Evolutionary conservation across 345 rosid species (phyloP).

Genomic region (Physaria fendleri): DNA sequence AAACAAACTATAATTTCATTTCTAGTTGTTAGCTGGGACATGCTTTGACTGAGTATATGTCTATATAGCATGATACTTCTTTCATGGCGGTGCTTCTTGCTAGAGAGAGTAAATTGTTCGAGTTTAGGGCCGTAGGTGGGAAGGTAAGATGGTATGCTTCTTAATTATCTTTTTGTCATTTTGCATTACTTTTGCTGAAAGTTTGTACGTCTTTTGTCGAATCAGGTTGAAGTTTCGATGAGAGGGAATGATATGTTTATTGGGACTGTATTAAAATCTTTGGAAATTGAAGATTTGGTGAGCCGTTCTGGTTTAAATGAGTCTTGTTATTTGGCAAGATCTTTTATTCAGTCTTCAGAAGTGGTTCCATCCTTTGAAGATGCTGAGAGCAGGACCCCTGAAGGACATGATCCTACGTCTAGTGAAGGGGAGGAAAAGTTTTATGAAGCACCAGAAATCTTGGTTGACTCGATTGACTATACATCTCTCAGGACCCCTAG

Average conservation of each 20-base stretch:
- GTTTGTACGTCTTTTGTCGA: slow-evolving; percentile 14
- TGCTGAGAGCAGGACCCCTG: slow-evolving; percentile 32
- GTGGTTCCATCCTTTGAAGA: slow-evolving; percentile 36
- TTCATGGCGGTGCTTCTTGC: slow-evolving; percentile 72
- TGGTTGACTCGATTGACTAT: slow-evolving; percentile 50
- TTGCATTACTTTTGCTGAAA: slow-evolving; percentile 20
- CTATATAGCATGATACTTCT: slow-evolving; percentile 48
- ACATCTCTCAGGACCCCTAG: slow-evolving; percentile 56
- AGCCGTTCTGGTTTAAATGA: slow-evolving; percentile 39
- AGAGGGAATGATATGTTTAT: slow-evolving; percentile 75
- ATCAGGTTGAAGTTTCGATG: slow-evolving; percentile 81
- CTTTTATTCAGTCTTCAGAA: slow-evolving; percentile 59
- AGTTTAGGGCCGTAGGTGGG: slow-evolving; percentile 93
- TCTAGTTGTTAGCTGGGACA: slow-evolving; percentile 16
- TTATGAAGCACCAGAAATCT: slow-evolving; percentile 86
- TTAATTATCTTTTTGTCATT: slow-evolving; percentile 3
- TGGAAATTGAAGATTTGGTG: slow-evolving; percentile 96
- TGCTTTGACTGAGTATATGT: slow-evolving; percentile 29
- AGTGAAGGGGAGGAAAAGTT: slow-evolving; percentile 88
- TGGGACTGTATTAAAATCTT: slow-evolving; percentile 76
- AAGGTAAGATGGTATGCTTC: slow-evolving; percentile 47
- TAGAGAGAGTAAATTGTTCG: slow-evolving; percentile 60
- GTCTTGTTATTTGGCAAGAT: slow-evolving; percentile 78
- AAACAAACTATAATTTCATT: slow-evolving; percentile 14
- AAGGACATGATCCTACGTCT: slow-evolving; percentile 31